These are phyloP conservation scores for Sherardia arvensis DNA, from an alignment of 257 asterid species.

Conservation along the genomic window DNA sequence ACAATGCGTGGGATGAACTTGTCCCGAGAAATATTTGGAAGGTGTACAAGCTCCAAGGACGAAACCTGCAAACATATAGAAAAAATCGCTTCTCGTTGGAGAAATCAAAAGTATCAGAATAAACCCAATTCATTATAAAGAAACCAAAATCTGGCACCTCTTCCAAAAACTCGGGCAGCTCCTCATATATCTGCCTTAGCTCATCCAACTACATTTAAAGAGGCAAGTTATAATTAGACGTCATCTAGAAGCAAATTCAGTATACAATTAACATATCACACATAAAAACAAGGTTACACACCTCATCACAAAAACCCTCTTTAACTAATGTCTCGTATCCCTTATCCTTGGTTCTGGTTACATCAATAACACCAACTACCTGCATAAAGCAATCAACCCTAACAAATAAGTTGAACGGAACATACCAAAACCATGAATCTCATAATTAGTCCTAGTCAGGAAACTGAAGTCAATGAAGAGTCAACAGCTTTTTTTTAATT, in stretches of 20 bases:
- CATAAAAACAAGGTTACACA: constrained; percentile 19
- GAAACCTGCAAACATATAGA: constrained; percentile 53
- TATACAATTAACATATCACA: constrained; percentile 2
- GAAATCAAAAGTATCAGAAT: not conserved
- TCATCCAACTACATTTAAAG: constrained; percentile 76
- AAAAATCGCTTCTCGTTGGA: constrained; percentile 7
- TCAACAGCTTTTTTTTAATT: not conserved
- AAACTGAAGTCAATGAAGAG: not conserved
- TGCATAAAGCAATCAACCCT: constrained; percentile 27
- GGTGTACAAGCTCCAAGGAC: constrained; percentile 76
- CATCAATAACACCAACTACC: constrained; percentile 85
- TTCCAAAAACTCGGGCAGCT: constrained; percentile 88
- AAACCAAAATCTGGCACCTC: constrained; percentile 50
- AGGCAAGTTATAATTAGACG: constrained; percentile 13
- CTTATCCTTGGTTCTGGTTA: constrained; percentile 77
- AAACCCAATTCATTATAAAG: constrained; percentile 2
- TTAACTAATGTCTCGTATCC: constrained; percentile 84
- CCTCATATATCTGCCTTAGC: constrained; percentile 95
- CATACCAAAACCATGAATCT: not conserved
- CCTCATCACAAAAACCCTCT: constrained; percentile 95
- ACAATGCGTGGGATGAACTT: constrained; percentile 69
- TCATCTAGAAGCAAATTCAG: constrained; percentile 18
- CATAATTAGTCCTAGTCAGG: not conserved
- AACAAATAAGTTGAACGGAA: not conserved
- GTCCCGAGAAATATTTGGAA: constrained; percentile 54